Percentiles rank a stretch among this genome's conserved stretches.
phyloP scores from a whole-genome alignment of 768 basidiomycete genomes.

The Albatrellus ellisii region DNA sequence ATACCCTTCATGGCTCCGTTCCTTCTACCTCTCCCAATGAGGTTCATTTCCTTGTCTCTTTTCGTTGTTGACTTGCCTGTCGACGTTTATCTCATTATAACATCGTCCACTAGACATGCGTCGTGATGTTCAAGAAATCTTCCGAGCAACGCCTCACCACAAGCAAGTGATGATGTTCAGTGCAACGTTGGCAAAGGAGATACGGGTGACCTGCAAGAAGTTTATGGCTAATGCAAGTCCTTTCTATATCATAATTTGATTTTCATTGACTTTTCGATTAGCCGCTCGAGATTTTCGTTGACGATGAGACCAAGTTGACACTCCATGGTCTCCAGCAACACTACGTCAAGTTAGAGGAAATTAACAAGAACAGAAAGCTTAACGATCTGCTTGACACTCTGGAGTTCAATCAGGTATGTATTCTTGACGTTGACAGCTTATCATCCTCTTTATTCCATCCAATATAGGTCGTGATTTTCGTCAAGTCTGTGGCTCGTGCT shows the following conservation, averaged over 20 bases:
- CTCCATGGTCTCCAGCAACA: conserved; percentile 98
- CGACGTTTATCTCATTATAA: conserved; percentile 49
- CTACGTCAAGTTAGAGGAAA: conserved; percentile 94
- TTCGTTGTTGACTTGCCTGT: conserved; percentile 37
- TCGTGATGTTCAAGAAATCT: conserved; percentile 99
- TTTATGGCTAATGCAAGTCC: conserved; percentile 94
- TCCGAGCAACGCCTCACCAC: conserved; percentile 96
- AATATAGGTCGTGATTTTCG: conserved; percentile 91
- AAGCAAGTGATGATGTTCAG: conserved; percentile 99
- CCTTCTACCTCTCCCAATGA: conserved; percentile 17
- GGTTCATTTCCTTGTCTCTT: conserved; percentile 34
- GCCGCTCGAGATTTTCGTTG: conserved; percentile 99
- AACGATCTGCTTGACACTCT: conserved; percentile 92
- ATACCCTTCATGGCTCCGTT: conserved; percentile 7
- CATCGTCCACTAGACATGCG: conserved; percentile 94
- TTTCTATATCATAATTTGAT: background rate
- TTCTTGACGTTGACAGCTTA: background rate
- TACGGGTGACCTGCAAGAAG: conserved; percentile 96
- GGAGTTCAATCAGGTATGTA: conserved; percentile 93
- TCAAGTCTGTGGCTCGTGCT: conserved; percentile 94
- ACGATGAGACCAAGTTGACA: conserved; percentile 97
- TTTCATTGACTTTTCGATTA: conserved; percentile 20
- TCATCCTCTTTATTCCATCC: background rate
- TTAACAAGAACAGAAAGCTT: conserved; percentile 90
- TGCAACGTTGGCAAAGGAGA: conserved; percentile 94